These are phyloP conservation scores for Hymenotorrendiella dingleyae DNA, from an alignment of 2,329 filamentous ascomycete genomes.

Conservation along the genomic window DNA sequence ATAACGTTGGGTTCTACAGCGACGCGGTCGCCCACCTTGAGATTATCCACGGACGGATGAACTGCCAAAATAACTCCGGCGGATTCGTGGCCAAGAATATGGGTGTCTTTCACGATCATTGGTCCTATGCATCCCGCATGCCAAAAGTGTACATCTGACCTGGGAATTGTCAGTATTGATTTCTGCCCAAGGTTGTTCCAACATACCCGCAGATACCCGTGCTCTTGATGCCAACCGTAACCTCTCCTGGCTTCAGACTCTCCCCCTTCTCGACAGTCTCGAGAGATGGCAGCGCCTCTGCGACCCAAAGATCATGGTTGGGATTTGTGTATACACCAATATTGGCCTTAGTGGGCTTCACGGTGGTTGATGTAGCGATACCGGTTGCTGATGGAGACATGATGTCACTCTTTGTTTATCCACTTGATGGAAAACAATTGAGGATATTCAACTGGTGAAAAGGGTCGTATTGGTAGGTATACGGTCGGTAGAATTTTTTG, in stretches of 20 bases:
- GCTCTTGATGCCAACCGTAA: slow-evolving; percentile 83
- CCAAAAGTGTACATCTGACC: slow-evolving; percentile 96
- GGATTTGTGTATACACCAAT: slow-evolving; percentile 97
- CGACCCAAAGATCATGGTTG: slow-evolving; percentile 84
- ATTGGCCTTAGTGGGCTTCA: slow-evolving; percentile 62
- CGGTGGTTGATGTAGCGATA: slow-evolving; percentile 15
- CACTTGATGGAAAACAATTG: no score
- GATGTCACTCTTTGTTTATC: background rate
- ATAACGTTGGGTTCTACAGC: slow-evolving; percentile 93
- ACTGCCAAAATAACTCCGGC: slow-evolving; percentile 77
- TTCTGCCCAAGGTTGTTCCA: background rate
- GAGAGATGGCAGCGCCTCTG: slow-evolving; percentile 66
- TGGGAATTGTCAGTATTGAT: slow-evolving; percentile 33
- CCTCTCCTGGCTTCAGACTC: slow-evolving; percentile 71
- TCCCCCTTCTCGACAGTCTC: slow-evolving; percentile 66
- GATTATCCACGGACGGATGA: slow-evolving; percentile 69
- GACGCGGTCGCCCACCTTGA: slow-evolving; percentile 83
- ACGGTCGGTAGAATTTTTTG: no score
- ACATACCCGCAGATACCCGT: slow-evolving; percentile 90
- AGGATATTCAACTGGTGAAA: no score
- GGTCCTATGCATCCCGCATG: slow-evolving; percentile 90
- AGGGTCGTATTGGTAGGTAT: no score
- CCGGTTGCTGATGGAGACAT: slow-evolving; percentile 27
- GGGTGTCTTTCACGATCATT: slow-evolving; percentile 84
- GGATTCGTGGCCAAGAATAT: slow-evolving; percentile 93